Base-by-base conservation (phyloP, 441 rosid species). In the Syzygium syzygioides region DNA sequence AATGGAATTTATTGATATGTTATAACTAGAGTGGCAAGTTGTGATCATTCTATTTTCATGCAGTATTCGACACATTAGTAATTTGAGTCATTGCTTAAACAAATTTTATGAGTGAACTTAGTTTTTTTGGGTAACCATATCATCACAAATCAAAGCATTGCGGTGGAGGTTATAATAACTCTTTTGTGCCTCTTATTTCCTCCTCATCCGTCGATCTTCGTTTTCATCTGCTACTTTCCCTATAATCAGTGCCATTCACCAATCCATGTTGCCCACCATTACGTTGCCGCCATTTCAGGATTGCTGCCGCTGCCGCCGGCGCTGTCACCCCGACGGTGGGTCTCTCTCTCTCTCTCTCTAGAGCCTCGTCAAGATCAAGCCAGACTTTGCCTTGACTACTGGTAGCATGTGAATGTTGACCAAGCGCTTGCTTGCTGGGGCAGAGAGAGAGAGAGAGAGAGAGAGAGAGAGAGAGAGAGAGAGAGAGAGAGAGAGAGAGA, bases 21-120 rank as follows among this genome's bases (percentile, higher is more conserved):
- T 60, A 60, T 60, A n/a, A 14, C 0, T 62, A n/a, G 10, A 62
- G 71, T 0, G 1, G 11, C 19, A 62, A 62, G 41, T 30, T 0
- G 0, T 32, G 23, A 30, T 30, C 23, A 30, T 30, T 64, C 41
- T 8, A 4, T 64, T 64, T 15, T 30, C 23, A 66, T 66, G 12
- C 2, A 0, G 0, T 4, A 66, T 66, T 12, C 34, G 0, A 18
- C 0, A 18, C 13, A 17, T 66, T 8, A 9, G 45, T 32, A 32
- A 66, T 32, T 66, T 34, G 79, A 18, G 79, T 32, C 25, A 32
- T 34, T 32, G 37, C 45, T 66, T 30, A 0, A 66, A 66, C 25
- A 66, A 30, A 30, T 30, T 0, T 32, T 32, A 66, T 66, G 41
- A 17, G 0, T 32, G 41, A 66, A 17, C 25, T 17, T 17, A 32